Evolutionary conservation across 495 filamentous ascomycete species (phyloP), one percentile per base, ranked within the genome.

Genomic region (Zalerion maritima): DNA sequence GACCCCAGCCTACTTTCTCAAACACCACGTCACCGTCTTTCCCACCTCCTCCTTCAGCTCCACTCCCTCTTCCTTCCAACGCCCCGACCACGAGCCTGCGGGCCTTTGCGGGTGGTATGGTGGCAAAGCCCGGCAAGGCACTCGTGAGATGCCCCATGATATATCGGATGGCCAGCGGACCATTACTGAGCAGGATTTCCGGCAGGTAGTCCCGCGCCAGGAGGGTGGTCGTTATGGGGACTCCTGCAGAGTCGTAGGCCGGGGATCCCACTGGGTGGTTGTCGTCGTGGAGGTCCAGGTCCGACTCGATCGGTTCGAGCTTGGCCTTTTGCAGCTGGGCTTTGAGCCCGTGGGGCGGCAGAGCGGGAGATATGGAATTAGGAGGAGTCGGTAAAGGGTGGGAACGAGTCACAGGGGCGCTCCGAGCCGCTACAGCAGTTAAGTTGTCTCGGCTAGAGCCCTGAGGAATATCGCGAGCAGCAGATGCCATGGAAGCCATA

Each of bases 1-100:
- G 74, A 27, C 89, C 89, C 89, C 89, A 97, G 35, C 89, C 89
- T 34, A 93, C 78, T 58, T 97, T 97, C 49, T 91, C 79, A 43
- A 94, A 97, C 40, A 78, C 65, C 31, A 96, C 80, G 31, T 87
- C 80, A 40, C 78, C 74, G 31, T 75, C 55, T 7, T 53, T 35
- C 23, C 76, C 63, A 29, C 76, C 81, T 21, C 71, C 69, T 17
- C 59, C 67, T 40, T 73, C 70, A 32, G 62, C 67, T 18, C 66
- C 68, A 23, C 55, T 65, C 26, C 47, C 47, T 36, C 77, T 73
- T 41, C 74, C 69, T 55, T 93, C 84, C 19, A 94, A 52, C 20
- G 84, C 85, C 13, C 71, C 75, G 12, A 91, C 85, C 2, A 92
- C 81, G 20, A 93, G 58, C 47, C 89, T 73, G 42, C 89, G 71